Conservation (phyloP, 805 yeast genomes). For the Lipomyces kockii region DNA sequence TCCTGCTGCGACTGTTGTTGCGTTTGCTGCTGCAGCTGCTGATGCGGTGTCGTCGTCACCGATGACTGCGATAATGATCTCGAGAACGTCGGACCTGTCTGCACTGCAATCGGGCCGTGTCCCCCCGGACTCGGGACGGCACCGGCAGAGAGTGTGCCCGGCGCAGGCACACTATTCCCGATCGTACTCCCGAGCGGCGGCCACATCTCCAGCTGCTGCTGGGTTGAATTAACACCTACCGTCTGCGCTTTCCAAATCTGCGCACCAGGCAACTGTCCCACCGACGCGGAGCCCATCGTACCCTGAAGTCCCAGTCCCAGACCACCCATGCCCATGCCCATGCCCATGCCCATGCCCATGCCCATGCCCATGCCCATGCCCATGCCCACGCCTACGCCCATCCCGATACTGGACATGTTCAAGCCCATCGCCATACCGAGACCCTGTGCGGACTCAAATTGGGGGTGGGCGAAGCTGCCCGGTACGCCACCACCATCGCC, state of each 20-base stretch:
- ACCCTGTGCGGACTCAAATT: constrained; percentile 9
- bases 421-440: constrained; percentile 6
- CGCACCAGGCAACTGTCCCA: neutral
- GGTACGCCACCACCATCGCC: neutral
- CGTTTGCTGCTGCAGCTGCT: constrained; percentile 1
- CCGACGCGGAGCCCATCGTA: neutral
- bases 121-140: neutral
- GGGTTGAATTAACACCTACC: neutral
- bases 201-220: constrained; percentile 15
- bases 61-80: neutral
- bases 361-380: constrained; percentile 3
- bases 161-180: constrained; percentile 13
- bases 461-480: neutral
- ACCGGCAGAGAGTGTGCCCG: neutral
- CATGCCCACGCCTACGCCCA: constrained; percentile 1
- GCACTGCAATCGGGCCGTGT: neutral
- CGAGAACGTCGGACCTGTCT: neutral
- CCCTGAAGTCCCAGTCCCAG: neutral
- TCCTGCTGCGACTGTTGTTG: constrained; percentile 6
- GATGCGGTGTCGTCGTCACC: neutral
- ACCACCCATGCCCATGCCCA: neutral
- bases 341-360: neutral
- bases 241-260: neutral
- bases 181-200: constrained; percentile 22
- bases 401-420: neutral